phyloP scores from a whole-genome alignment of 768 basidiomycete species.

The Postia placenta region DNA sequence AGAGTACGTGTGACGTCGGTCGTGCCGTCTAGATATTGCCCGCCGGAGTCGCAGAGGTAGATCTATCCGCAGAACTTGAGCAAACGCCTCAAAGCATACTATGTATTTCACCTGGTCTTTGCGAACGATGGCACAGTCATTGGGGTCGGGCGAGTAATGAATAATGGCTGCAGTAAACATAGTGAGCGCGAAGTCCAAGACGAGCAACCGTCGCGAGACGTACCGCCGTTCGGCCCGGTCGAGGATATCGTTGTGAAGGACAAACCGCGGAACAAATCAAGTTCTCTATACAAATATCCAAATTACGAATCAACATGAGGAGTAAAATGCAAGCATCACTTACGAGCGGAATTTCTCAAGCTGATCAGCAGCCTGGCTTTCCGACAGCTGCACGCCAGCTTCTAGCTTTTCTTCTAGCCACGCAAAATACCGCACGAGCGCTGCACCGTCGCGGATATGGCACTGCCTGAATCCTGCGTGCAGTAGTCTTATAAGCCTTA shows the following conservation, averaged over 20 bases:
- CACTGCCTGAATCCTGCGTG: constrained; percentile 74
- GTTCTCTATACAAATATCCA: too few species aligned
- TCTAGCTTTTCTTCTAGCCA: constrained; percentile 88
- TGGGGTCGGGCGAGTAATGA: constrained; percentile 81
- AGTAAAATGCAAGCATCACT: constrained; percentile 23
- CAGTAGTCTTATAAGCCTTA: neutral
- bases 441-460: constrained; percentile 87
- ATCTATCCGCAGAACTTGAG: constrained; percentile 29
- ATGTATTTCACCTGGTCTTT: constrained; percentile 57
- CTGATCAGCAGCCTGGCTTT: constrained; percentile 74
- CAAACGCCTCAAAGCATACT: neutral
- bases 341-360: constrained; percentile 80
- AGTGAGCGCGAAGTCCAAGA: too few species aligned
- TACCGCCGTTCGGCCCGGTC: constrained; percentile 87
- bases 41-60: constrained; percentile 86
- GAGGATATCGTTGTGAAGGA: constrained; percentile 93
- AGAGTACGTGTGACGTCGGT: constrained; percentile 92
- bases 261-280: constrained; percentile 75
- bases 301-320: neutral
- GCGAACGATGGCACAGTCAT: constrained; percentile 66
- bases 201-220: constrained; percentile 14
- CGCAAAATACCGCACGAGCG: constrained; percentile 83
- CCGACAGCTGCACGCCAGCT: constrained; percentile 55
- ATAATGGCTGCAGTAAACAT: constrained; percentile 83
- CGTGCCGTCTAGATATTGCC: constrained; percentile 88